These are phyloP conservation scores for Ganoderma resinaceum DNA, from an alignment of 1,284 basidiomycete genomes.

Conservation along the genomic window DNA sequence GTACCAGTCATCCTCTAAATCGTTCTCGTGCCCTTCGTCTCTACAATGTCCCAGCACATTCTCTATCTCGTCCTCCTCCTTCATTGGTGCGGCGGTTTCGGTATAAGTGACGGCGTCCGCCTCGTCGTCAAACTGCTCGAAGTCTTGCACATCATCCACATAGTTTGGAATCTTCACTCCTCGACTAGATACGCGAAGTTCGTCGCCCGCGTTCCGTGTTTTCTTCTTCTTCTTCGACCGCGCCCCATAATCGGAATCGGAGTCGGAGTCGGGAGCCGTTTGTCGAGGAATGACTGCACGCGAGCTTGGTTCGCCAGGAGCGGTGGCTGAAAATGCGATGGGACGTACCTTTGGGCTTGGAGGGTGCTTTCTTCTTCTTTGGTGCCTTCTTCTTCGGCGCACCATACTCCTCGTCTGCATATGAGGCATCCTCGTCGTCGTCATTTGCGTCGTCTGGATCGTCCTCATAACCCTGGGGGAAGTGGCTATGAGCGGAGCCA, in stretches of 20 bases:
- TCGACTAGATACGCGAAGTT: slow-evolving; percentile 82
- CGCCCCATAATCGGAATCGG: slow-evolving; percentile 88
- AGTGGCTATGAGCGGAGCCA: slow-evolving; percentile 28
- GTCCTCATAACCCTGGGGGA: slow-evolving; percentile 69
- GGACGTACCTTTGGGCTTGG: slow-evolving; percentile 67
- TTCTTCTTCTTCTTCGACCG: slow-evolving; percentile 90
- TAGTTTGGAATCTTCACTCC: slow-evolving; percentile 88
- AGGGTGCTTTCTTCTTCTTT: slow-evolving; percentile 72
- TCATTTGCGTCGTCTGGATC: slow-evolving; percentile 56
- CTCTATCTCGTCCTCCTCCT: slow-evolving; percentile 91
- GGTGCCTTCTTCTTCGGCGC: slow-evolving; percentile 62
- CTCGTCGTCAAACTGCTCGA: slow-evolving; percentile 81
- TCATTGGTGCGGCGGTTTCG: slow-evolving; percentile 55
- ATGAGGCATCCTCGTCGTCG: slow-evolving; percentile 74
- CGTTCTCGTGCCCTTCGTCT: slow-evolving; percentile 80
- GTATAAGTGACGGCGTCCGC: slow-evolving; percentile 60
- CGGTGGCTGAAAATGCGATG: slow-evolving; percentile 5
- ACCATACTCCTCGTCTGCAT: slow-evolving; percentile 77
- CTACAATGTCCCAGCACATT: slow-evolving; percentile 83
- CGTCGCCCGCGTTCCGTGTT: slow-evolving; percentile 61
- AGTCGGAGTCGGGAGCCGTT: slow-evolving; percentile 65
- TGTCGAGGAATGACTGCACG: slow-evolving; percentile 53
- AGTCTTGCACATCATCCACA: slow-evolving; percentile 83
- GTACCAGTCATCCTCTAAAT: slow-evolving; percentile 82
- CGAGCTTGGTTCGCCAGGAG: slow-evolving; percentile 1